Evolutionary conservation across 176 grass and related monocot species (phyloP), one percentile per base, ranked within the genome.

Genomic region (Dendrocalamus sinicus): DNA sequence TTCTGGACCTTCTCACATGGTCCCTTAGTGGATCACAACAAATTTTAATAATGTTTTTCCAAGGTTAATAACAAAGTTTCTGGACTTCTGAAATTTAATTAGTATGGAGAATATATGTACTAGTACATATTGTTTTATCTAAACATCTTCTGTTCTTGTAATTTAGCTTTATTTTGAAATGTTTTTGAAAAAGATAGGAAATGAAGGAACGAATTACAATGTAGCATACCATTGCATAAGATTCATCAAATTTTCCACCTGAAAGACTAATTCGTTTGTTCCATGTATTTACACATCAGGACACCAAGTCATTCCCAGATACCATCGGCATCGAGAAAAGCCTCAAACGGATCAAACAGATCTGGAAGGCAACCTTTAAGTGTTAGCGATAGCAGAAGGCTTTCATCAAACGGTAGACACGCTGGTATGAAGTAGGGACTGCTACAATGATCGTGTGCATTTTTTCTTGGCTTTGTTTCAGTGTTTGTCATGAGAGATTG

Each of bases 271-370:
- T 87, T 79, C 1, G 22, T 72, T 84, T 22, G 19, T 60, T 64
- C 6, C 73, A 22, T 63, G 28, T 47, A 69, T 81, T 75, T 85
- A 35, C 73, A 67, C 53, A 82, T 92, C 81, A 99, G 96, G 86
- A 96, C 84, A 79, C 92, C 90, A 58, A 79, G 12, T 72, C 90
- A 99, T 79, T 83, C 92, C 60, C 90, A 99, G 75, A 86, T 96
- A 88, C 91, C 96, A 82, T 94, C 86, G 11, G 73, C 79, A 0
- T 96, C 96, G 5, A 94, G 86, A 91, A 99, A 99, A 90, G 60
- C 62, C 53, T 85, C 85, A 44, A 99, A 91, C 15, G 85, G 90
- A 71, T 88, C 88, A 19, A 96, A 93, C 60, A 86, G 92, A 77
- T 89, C 87, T 35, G 92, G 83, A 55, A 90, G 89, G 67, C 89